Evolutionary conservation across 805 yeast genomes (phyloP), one percentile per base, ranked within the genome.

Genomic region (Candida manassasensis): DNA sequence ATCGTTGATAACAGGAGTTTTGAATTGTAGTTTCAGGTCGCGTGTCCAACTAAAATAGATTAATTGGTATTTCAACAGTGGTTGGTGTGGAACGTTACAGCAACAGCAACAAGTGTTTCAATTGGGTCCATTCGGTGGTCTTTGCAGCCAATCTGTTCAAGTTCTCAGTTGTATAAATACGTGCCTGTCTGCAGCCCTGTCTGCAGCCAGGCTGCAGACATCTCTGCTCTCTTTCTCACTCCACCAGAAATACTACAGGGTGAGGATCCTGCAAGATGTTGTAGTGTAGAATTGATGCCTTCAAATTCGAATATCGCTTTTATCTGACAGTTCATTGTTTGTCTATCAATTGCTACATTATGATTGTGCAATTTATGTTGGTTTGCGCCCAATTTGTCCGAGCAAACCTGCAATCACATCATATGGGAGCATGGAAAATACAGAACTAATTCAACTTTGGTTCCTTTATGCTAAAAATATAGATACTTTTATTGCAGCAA

Each of bases 21-120:
- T 19, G 41, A 7, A 45, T 52, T 4, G 44, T 48, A 3, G 55
- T 58, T 32, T 58, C 67, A 15, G 74, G 74, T 6, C 67, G 43
- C 9, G 68, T 59, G 40, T 71, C 76, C 44, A 71, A 71, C 27
- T 71, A 72, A 47, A 71, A 71, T 24, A 70, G 71, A 41, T 71
- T 77, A 63, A 69, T 67, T 4, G 77, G 77, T 4, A 71, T 42
- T 2, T 75, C 74, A 29, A 71, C 55, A 0, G 77, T 69, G 16
- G 77, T 71, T 44, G 63, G 51, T 72, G 71, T 24, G 77, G 77
- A 36, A 71, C 66, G 49, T 71, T 77, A 71, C 77, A 36, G 72
- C 63, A 11, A 74, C 71, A 1, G 77, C 76, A 41, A 72, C 51
- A 41, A 71, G 76, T 3, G 75, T 77, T 47, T 71, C 72, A 37